Evolutionary conservation across 208 protist genomes (phyloP), one percentile per base, ranked within the genome.

Genomic region (Crithidia bombi): DNA sequence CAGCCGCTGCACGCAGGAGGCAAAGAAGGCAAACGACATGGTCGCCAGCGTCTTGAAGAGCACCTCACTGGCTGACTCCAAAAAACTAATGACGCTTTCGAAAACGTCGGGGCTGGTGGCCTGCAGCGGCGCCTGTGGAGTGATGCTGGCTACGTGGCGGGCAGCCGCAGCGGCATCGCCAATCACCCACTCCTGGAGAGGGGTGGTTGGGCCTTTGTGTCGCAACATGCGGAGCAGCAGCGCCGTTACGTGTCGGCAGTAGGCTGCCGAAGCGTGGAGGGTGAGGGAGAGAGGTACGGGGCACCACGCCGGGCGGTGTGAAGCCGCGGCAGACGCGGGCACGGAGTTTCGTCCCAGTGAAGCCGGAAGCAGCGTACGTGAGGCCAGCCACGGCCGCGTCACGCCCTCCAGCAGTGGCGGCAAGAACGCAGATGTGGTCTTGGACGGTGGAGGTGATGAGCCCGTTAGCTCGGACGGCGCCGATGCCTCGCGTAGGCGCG

Each of bases 41-140:
- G 82, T 91, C 38, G 81, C 82, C 46, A 87, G 41, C 12, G 71
- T 65, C 41, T 91, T 87, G 64, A 88, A 91, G 17, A 91, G 51
- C 1, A 77, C 59, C 64, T 86, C 82, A 51, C 81, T 88, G 19
- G 85, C 50, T 10, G 63, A 41, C 25, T 81, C 75, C 23, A 77
- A 76, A 3, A 55, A 30, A 11, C 44, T 32, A 5, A 69, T 17
- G 23, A 77, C 21, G 14, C 26, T 23, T 10, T 67, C 71, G 46
- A 77, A 77, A 7, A 54, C 35, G n/a, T 77, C 71, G 7, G 71
- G 64, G 21, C 44, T 59, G 41, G 46, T 17, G 3, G 46, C 3
- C 46, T 7, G 14, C 23, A 54, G 12, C 35, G n/a, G 38, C 39
- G 23, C 14, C n/a, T 10, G 36, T 39, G 46, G 10, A 59, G 33